Evolutionary conservation across 768 basidiomycete species (phyloP).

Genomic region (Collybiopsis confluens): DNA sequence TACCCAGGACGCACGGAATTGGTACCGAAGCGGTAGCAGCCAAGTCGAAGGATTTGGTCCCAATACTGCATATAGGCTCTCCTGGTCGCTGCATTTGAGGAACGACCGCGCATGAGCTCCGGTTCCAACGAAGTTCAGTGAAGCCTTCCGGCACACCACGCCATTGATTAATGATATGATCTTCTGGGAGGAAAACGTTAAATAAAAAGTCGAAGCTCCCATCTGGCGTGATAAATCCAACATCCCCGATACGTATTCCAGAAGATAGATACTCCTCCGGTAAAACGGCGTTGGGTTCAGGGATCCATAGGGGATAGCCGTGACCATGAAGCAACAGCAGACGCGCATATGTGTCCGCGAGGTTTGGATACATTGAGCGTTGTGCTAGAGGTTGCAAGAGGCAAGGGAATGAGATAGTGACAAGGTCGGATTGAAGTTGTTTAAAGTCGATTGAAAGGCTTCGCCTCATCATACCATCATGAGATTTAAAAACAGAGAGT

Average conservation of each 20-base stretch:
- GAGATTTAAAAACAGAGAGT: too few relatives aligned
- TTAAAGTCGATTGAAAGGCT: too few relatives aligned
- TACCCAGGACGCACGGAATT: too few relatives aligned
- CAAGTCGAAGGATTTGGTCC: neutral
- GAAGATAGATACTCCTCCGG: conserved; percentile 10
- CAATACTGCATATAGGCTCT: neutral
- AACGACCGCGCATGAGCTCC: neutral
- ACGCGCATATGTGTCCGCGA: conserved; percentile 15
- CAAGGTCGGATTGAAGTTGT: too few relatives aligned
- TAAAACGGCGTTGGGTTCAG: conserved; percentile 15
- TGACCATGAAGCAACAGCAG: conserved; percentile 15
- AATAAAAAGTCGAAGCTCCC: conserved; percentile 8
- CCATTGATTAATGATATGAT: neutral
- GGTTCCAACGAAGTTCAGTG: neutral
- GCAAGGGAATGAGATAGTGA: too few relatives aligned
- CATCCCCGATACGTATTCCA: conserved; percentile 8
- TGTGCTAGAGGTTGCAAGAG: too few relatives aligned
- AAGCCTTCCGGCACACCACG: neutral
- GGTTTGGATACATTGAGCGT: neutral
- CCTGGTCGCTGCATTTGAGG: neutral
- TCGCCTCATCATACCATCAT: too few relatives aligned
- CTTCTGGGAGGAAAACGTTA: neutral
- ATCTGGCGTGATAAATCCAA: neutral
- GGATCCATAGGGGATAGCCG: conserved; percentile 23
- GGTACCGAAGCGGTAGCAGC: too few relatives aligned